Conservation (phyloP, 2,329 filamentous ascomycete species). For the Parafenestella ontariensis region DNA sequence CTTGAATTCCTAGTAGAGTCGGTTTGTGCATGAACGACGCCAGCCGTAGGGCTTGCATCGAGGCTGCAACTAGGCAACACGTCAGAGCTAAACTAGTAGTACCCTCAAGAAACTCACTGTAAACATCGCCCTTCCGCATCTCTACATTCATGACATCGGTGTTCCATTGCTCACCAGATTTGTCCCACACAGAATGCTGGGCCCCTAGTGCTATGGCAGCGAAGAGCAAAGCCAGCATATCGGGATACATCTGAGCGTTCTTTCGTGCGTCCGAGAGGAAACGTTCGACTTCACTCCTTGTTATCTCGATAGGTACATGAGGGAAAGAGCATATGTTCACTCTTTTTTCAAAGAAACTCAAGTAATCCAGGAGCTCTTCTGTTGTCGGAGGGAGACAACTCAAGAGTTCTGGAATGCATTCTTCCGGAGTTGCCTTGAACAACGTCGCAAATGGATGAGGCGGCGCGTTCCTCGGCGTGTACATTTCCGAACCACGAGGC, state of each 20-base stretch:
- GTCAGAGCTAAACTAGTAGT: not conserved
- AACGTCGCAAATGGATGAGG: constrained; percentile 56
- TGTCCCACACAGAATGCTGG: constrained; percentile 56
- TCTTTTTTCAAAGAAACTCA: constrained; percentile 53
- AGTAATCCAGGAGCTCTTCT: constrained; percentile 49
- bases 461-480: constrained; percentile 43
- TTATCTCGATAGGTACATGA: constrained; percentile 54
- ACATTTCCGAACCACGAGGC: constrained; percentile 53
- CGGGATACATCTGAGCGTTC: constrained; percentile 54
- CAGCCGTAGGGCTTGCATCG: constrained; percentile 59
- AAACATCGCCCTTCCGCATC: constrained; percentile 51
- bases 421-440: constrained; percentile 45
- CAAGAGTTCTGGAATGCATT: constrained; percentile 46
- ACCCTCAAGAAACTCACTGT: constrained; percentile 46
- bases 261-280: constrained; percentile 52
- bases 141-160: constrained; percentile 47
- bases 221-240: constrained; percentile 59
- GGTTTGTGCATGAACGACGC: constrained; percentile 58
- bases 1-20: constrained; percentile 55
- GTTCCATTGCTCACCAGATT: constrained; percentile 49
- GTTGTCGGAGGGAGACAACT: constrained; percentile 47
- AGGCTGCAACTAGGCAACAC: constrained; percentile 52
- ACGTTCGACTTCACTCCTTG: constrained; percentile 53
- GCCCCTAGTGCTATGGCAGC: constrained; percentile 56
- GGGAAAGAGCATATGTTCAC: constrained; percentile 56